Base-by-base conservation (phyloP, 495 filamentous ascomycete genomes). In the Xylaria flabelliformis region DNA sequence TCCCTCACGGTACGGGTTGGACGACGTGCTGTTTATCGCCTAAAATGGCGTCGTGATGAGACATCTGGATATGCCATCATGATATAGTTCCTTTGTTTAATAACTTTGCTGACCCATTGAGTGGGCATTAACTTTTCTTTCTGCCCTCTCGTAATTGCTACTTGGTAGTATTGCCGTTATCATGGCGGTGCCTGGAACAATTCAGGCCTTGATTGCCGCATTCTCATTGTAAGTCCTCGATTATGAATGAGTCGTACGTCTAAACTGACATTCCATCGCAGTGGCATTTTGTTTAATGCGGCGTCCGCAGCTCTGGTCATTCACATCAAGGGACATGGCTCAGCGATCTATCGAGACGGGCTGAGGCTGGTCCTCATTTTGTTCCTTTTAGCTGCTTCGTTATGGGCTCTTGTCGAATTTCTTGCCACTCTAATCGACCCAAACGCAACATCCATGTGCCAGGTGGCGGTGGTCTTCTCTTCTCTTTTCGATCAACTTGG, bases 351-450 rank as follows among this genome's bases (percentile, higher is more conserved):
- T 75, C 79, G 83, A 82, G 86, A 89, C 83, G 84, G 86, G 84
- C 83, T 82, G 87, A 89, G 87, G 87, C 87, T 89, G 87, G 87
- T 85, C 86, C 87, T 89, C 87, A 75, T 85, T 74, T 72, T 82
- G 63, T 89, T 89, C 76, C 80, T 88, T 70, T 63, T 82, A 12
- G 84, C 83, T 70, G 79, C 83, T 39, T 83, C 83, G 63, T 80
- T 85, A 79, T 89, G 87, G 87, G 85, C 85, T 55, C 76, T 83
- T 26, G 72, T 82, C 75, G 83, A 84, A 67, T 88, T 89, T 69
- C 75, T 85, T 63, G 75, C 83, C 1, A 79, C 85, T 29, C 74
- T 87, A 32, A 79, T 89, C 75, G 77, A 85, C 42, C 70, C 80
- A 12, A 79, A 77, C 15, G 80, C 83, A 5, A 72, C 82, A 34